Evolutionary conservation across 1,284 basidiomycete species (phyloP).

Genomic region (Boletus subluridellus): DNA sequence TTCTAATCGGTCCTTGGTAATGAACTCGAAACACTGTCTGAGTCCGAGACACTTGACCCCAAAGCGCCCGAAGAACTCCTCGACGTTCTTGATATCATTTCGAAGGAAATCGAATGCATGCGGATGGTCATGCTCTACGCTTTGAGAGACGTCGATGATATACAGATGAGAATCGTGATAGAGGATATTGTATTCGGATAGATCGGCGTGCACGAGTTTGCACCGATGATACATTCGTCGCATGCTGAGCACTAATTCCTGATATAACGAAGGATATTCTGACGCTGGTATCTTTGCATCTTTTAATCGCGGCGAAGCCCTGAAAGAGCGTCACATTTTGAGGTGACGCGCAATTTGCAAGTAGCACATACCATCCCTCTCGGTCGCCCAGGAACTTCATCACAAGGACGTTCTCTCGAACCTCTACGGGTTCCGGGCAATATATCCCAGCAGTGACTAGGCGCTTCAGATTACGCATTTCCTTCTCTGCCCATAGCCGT

Average conservation of each 20-base stretch:
- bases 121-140: slow-evolving; percentile 98
- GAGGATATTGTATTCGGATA: slow-evolving; percentile 98
- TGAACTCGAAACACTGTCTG: slow-evolving; percentile 83
- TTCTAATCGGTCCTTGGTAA: slow-evolving; percentile 59
- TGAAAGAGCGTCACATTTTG: slow-evolving; percentile 31
- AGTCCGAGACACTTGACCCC: slow-evolving; percentile 80
- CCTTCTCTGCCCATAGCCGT: slow-evolving; percentile 97
- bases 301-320: slow-evolving; percentile 88
- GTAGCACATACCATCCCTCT: slow-evolving; percentile 67
- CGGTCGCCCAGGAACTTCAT: slow-evolving; percentile 90
- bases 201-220: slow-evolving; percentile 94
- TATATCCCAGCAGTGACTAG: slow-evolving; percentile 78
- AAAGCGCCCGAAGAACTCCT: slow-evolving; percentile 84
- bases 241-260: slow-evolving; percentile 76
- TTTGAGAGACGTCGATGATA: slow-evolving; percentile 98
- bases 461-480: slow-evolving; percentile 92
- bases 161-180: slow-evolving; percentile 79
- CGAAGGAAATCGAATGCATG: slow-evolving; percentile 94
- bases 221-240: slow-evolving; percentile 88
- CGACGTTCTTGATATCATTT: slow-evolving; percentile 87
- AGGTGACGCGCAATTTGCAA: slow-evolving; percentile 2
- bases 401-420: slow-evolving; percentile 94
- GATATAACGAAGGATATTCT: slow-evolving; percentile 65
- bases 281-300: slow-evolving; percentile 69
- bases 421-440: slow-evolving; percentile 88